phyloP scores from a whole-genome alignment of 2,329 filamentous ascomycete species.

The Neurospora crassa region DNA sequence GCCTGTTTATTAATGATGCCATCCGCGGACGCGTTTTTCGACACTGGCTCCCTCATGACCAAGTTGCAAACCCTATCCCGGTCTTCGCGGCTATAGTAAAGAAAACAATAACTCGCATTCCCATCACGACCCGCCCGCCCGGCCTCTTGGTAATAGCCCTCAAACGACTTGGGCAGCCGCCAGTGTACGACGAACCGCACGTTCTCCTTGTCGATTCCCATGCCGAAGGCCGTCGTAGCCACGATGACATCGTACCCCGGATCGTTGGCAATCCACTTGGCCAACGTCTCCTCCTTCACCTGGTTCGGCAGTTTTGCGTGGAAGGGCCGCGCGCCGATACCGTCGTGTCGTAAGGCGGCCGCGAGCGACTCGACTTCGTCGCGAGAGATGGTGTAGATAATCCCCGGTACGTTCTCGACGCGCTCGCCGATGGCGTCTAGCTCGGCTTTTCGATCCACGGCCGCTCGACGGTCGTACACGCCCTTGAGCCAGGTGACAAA shows the following conservation, averaged over 20 bases:
- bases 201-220: constrained; percentile 95
- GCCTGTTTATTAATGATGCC: constrained; percentile 31
- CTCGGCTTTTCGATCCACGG: constrained; percentile 48
- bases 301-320: constrained; percentile 59
- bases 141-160: constrained; percentile 93
- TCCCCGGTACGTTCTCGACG: constrained; percentile 58
- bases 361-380: constrained; percentile 67
- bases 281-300: constrained; percentile 61
- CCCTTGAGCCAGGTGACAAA: constrained; percentile 67
- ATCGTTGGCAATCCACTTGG: constrained; percentile 62
- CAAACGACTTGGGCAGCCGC: constrained; percentile 87
- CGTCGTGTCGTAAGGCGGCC: constrained; percentile 52
- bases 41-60: constrained; percentile 38
- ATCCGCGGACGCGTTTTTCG: constrained; percentile 15
- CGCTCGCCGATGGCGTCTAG: constrained; percentile 45
- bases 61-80: constrained; percentile 60
- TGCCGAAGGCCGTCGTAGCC: constrained; percentile 91
- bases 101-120: constrained; percentile 74
- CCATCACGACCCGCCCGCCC: constrained; percentile 85
- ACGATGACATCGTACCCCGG: constrained; percentile 84
- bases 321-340: constrained; percentile 65
- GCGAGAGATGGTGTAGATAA: constrained; percentile 70
- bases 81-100: constrained; percentile 88
- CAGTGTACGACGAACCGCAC: constrained; percentile 94
- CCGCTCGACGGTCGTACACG: constrained; percentile 61